These are phyloP conservation scores for Phlebiopsis gigantea DNA, from an alignment of 768 basidiomycete genomes.

Conservation along the genomic window DNA sequence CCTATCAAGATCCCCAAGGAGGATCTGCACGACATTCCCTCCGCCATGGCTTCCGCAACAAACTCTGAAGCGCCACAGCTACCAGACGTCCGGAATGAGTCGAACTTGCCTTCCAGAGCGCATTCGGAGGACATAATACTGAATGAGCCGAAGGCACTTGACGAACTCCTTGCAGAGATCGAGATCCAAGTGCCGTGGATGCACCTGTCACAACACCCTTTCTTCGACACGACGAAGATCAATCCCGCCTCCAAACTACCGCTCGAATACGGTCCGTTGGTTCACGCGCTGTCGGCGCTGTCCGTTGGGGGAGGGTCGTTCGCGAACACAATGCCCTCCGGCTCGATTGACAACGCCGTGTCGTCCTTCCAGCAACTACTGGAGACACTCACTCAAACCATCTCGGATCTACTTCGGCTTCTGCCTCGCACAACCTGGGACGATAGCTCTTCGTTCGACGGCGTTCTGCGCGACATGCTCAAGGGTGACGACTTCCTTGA, in stretches of 20 bases:
- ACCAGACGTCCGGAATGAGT: slow-evolving; percentile 38
- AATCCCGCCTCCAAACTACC: slow-evolving; percentile 77
- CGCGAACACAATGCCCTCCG: slow-evolving; percentile 76
- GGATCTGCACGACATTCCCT: slow-evolving; percentile 39
- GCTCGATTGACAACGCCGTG: slow-evolving; percentile 87
- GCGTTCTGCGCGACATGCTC: slow-evolving; percentile 81
- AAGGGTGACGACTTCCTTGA: slow-evolving; percentile 85
- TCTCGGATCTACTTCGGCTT: slow-evolving; percentile 78
- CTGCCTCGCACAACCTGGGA: slow-evolving; percentile 89
- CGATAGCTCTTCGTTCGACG: slow-evolving; percentile 84
- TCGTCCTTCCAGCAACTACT: slow-evolving; percentile 86
- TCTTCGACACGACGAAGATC: slow-evolving; percentile 70
- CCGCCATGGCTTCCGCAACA: slow-evolving; percentile 38
- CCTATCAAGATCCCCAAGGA: slow-evolving; percentile 58
- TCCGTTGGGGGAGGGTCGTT: slow-evolving; percentile 85
- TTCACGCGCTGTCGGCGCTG: slow-evolving; percentile 80
- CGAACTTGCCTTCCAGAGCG: slow-evolving; percentile 44
- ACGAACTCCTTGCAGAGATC: slow-evolving; percentile 65
- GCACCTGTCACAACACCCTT: slow-evolving; percentile 63
- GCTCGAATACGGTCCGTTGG: slow-evolving; percentile 78
- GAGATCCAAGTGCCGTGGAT: slow-evolving; percentile 54
- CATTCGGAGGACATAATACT: slow-evolving; percentile 50
- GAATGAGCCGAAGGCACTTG: slow-evolving; percentile 44
- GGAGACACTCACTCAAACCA: slow-evolving; percentile 85
- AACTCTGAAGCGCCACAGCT: slow-evolving; percentile 43